Base-by-base conservation (phyloP, 495 filamentous ascomycete genomes). In the Penicillium malachiteum region DNA sequence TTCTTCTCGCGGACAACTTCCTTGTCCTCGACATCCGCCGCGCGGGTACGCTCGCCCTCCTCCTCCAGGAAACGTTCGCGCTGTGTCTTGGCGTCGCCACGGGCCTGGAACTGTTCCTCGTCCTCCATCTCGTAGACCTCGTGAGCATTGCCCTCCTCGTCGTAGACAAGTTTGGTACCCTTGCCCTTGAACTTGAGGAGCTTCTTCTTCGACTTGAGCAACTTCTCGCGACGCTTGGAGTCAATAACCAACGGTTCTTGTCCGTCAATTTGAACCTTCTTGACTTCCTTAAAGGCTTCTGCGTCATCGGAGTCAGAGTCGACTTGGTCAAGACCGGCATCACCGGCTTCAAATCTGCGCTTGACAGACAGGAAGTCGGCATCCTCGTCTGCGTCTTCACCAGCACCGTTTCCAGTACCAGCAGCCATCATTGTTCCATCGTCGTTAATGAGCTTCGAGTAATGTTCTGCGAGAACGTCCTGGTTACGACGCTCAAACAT, bases 401-500 rank as follows among this genome's bases (percentile, higher is more conserved):
- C 70, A 7, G 70, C 65, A 12, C 71, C 72, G 34, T 77, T 76
- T 32, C 59, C 64, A 12, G 58, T 68, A n/a, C 73, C 60, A 12
- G 64, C 47, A 8, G 64, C 75, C 26, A 73, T 66, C 55, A 76
- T 60, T 1, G 74, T 77, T 14, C 77, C 81, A 47, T 85, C 86
- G 42, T 89, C 84, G 52, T 81, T 84, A 59, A 97, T 81, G 50
- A 97, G 81, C 59, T 90, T 96, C 39, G 83, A 83, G 73, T 96
- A 97, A 72, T 97, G 95, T 38, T 85, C 85, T 39, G 94, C 89
- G 56, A 99, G 74, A n/a, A 99, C 86, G 57, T 95, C 90, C 60
- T 96, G 92, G 72, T 97, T 96, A 55, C 86, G 87, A 57, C 94
- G 78, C 74, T 96, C 93, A 62, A 96, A 95, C 92, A 97, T 96